phyloP scores from a whole-genome alignment of 495 filamentous ascomycete genomes.

The Sporormia fimetaria region DNA sequence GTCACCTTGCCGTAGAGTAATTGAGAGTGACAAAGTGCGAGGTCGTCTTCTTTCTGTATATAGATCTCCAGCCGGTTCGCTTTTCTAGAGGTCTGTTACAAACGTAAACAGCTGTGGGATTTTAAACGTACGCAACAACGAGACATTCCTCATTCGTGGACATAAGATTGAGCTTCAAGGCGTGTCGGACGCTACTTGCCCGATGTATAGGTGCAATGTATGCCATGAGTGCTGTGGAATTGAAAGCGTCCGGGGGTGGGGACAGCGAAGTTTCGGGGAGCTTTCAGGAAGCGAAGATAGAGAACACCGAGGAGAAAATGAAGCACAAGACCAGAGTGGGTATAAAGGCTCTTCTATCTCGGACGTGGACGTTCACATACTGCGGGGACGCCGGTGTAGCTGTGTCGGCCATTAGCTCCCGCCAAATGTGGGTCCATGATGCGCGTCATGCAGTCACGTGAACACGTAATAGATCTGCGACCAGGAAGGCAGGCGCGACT shows the following conservation, averaged over 20 bases:
- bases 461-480: too few relatives aligned
- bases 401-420: too few relatives aligned
- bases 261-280: neutral
- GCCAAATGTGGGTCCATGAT: too few relatives aligned
- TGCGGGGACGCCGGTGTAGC: too few relatives aligned
- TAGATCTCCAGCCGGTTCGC: constrained; percentile 89
- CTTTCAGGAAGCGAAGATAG: neutral
- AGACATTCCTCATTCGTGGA: constrained; percentile 63
- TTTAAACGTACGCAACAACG: constrained; percentile 63
- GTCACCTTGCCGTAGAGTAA: constrained; percentile 71
- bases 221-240: constrained; percentile 66
- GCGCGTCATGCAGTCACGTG: too few relatives aligned
- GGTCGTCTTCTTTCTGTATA: constrained; percentile 45
- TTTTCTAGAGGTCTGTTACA: constrained; percentile 59
- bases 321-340: too few relatives aligned
- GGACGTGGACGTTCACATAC: too few relatives aligned
- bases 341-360: too few relatives aligned
- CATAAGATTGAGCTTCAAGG: constrained; percentile 67
- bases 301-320: too few relatives aligned
- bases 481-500: too few relatives aligned
- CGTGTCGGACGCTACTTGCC: constrained; percentile 80
- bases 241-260: neutral
- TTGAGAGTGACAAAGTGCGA: constrained; percentile 51
- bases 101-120: neutral
- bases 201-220: constrained; percentile 91